Percentiles rank a stretch among this genome's conserved stretches.
Evolutionary conservation across 2,329 filamentous ascomycete genomes (phyloP).

Genomic region (Colletotrichum sp.): DNA sequence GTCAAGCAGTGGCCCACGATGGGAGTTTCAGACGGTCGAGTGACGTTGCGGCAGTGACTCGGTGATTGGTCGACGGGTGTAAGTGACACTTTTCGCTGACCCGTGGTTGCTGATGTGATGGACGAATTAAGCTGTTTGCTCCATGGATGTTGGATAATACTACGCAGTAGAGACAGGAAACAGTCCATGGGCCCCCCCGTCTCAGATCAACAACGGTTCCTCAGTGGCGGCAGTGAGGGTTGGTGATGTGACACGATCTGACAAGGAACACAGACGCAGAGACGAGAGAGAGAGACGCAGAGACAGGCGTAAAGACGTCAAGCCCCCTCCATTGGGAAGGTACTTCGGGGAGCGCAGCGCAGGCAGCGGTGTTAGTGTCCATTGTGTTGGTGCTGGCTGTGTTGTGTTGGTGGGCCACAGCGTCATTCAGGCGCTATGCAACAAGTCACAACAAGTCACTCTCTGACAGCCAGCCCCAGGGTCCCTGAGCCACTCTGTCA

Average conservation of each 20-base stretch:
- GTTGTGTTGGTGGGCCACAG: background rate
- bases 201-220: background rate
- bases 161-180: background rate
- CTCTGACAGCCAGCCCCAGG: background rate
- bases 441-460: background rate
- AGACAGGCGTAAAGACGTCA: background rate
- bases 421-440: background rate
- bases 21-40: slow-evolving; percentile 12
- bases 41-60: background rate
- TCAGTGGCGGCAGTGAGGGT: background rate
- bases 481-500: background rate
- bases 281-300: background rate
- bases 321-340: background rate
- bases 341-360: background rate
- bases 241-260: slow-evolving; percentile 4
- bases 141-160: background rate
- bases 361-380: background rate
- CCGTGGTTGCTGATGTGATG: background rate
- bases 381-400: background rate
- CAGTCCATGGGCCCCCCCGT: background rate
- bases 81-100: background rate
- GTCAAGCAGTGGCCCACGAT: background rate
- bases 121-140: background rate
- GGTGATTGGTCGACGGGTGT: background rate
- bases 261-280: background rate